Base-by-base conservation (phyloP, 352 stramenopile species). In the Saprolegnia parasitica region DNA sequence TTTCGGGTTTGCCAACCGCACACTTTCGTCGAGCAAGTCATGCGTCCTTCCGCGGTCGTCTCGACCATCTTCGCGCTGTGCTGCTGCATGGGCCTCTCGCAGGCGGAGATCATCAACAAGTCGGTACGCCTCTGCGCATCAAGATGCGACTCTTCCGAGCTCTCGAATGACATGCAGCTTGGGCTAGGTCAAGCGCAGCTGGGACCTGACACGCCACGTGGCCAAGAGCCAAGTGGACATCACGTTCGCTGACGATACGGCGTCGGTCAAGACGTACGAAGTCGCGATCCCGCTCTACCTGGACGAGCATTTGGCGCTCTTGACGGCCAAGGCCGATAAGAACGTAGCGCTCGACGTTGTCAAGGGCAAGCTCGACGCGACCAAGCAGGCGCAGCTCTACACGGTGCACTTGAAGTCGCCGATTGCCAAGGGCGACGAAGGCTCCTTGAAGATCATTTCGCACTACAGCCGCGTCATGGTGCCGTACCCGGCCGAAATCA, bases 201-300 rank as follows among this genome's bases (percentile, higher is more conserved):
- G 93, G 32, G 85, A 95, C 70, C 68, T 95, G 60, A 95, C 84
- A 32, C 82, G 84, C 72, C 87, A 93, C 75, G 82, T 95, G 52
- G 87, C 93, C 75, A 83, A 83, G 50, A 78, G 88, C 61, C 73
- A 86, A 57, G 81, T 76, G 2, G 87, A 95, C 73, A 84, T 93
- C 52, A 72, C 83, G 64, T 92, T 95, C 65, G 75, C 76, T 21
- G 81, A 95, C 52, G 74, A 74, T n/a, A 76, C 83, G 56, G 76
- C 76, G 35, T 65, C 78, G 52, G 81, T 86, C 55, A 73, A 46
- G 2, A 71, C 88, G 76, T 95, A 93, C 74, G 67, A 78, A 45
- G 77, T 93, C 56, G 79, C 76, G 8, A 79, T 95, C 58, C 77
- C 86, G 18, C 78, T 81, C 42, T 67, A 72, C n/a, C 66, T 91